Evolutionary conservation across 305 asterid genomes (phyloP).

Genomic region (Salvia sclarea): DNA sequence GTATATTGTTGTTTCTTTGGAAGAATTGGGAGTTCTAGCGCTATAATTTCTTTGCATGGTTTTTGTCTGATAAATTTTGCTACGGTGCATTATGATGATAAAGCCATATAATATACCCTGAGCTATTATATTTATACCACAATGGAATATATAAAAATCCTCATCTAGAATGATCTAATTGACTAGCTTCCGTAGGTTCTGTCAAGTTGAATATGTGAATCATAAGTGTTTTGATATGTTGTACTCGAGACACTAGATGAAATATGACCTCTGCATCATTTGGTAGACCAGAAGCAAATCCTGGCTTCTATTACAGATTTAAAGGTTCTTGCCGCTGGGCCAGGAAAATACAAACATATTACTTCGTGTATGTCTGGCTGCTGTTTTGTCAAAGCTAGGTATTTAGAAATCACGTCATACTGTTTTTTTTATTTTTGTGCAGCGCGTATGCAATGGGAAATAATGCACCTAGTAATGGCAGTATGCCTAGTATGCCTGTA

Average conservation of each 20-base stretch:
- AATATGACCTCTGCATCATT: constrained; percentile 1
- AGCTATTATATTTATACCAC: neutral
- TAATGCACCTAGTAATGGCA: constrained; percentile 52
- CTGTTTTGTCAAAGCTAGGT: neutral
- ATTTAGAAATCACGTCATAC: neutral
- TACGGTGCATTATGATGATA: neutral
- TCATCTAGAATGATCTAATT: neutral
- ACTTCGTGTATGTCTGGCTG: neutral
- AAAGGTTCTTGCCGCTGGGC: neutral
- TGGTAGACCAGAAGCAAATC: neutral
- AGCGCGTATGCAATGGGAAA: constrained; percentile 58
- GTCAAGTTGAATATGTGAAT: neutral
- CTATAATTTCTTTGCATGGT: neutral
- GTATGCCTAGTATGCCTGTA: constrained; percentile 39
- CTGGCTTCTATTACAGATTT: neutral
- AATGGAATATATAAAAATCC: neutral
- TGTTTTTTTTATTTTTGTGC: constrained; percentile 23
- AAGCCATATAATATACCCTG: neutral
- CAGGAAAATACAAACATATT: neutral
- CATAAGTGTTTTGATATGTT: neutral
- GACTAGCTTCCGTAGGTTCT: constrained; percentile 15
- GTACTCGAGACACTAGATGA: neutral
- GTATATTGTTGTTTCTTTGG: neutral
- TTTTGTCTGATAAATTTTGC: neutral
- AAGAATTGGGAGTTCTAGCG: neutral